Evolutionary conservation across 2,329 filamentous ascomycete genomes (phyloP).

Genomic region (Trichoderma sp.): DNA sequence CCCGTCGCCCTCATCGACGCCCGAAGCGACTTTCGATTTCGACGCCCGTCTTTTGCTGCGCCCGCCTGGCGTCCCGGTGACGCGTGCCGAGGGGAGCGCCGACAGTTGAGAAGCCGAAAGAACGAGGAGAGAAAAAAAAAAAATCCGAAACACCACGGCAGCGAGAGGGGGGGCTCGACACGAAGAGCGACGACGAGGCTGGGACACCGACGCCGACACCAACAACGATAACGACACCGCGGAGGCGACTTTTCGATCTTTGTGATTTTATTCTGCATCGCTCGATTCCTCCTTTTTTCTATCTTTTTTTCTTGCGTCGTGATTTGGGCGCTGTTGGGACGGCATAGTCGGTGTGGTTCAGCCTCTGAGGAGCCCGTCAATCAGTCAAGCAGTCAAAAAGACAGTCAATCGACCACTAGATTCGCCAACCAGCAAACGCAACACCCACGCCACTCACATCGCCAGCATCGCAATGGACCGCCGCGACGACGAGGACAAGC

Average conservation of each 20-base stretch:
- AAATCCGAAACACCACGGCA: neutral
- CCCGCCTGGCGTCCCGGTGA: slow-evolving; percentile 28
- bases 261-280: neutral
- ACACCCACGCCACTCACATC: neutral
- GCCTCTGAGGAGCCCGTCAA: neutral
- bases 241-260: too few species aligned
- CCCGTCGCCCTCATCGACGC: slow-evolving; percentile 10
- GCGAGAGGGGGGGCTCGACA: neutral
- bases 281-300: neutral
- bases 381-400: too few species aligned
- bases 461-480: slow-evolving; percentile 21
- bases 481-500: slow-evolving; percentile 24
- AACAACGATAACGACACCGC: neutral
- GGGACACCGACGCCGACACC: slow-evolving; percentile 16
- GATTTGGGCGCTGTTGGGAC: slow-evolving; percentile 10
- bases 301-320: neutral
- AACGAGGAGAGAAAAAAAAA: neutral
- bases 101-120: slow-evolving; percentile 2
- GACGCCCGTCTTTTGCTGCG: slow-evolving; percentile 12
- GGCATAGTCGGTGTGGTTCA: slow-evolving; percentile 19
- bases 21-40: slow-evolving; percentile 15
- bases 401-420: too few species aligned
- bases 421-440: too few species aligned
- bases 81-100: slow-evolving; percentile 28
- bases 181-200: neutral